Evolutionary conservation across 139 green algal genomes (phyloP).

Genomic region (Astrephomene gubernaculifera): DNA sequence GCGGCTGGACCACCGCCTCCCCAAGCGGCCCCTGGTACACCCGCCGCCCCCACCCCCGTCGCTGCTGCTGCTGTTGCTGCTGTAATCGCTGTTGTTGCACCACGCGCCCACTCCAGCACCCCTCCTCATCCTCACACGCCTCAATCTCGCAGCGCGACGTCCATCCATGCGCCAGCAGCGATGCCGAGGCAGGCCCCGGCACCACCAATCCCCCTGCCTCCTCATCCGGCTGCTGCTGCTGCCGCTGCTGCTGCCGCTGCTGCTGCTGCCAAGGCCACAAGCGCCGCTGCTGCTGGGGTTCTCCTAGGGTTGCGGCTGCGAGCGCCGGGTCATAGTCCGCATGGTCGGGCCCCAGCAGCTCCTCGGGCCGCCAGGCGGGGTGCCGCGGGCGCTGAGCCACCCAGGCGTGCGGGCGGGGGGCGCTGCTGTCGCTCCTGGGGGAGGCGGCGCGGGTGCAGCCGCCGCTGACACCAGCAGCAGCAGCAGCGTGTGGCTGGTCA

Average conservation of each 20-base stretch:
- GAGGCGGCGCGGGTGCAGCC: neutral
- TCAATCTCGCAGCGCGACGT: neutral
- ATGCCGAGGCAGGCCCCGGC: neutral
- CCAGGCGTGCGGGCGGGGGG: neutral
- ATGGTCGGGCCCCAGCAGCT: conserved; percentile 14
- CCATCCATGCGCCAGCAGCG: conserved; percentile 2
- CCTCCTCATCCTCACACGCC: neutral
- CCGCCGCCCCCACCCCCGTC: too few relatives aligned
- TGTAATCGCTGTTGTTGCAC: neutral
- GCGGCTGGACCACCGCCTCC: conserved; percentile 11
- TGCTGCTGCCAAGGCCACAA: conserved; percentile 7
- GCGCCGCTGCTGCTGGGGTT: neutral
- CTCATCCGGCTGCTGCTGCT: neutral
- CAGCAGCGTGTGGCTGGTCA: neutral
- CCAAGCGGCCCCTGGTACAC: neutral
- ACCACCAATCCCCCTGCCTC: neutral
- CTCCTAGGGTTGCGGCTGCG: neutral
- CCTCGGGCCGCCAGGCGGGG: conserved; percentile 22
- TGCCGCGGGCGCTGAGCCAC: neutral
- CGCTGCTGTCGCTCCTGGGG: neutral
- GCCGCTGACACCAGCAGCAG: neutral
- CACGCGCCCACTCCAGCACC: neutral
- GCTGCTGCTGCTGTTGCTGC: neutral
- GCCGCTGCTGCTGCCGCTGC: neutral
- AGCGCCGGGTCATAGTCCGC: neutral